These are phyloP conservation scores for Fusarium sp. DNA, from an alignment of 2,329 filamentous ascomycete genomes.

Conservation along the genomic window DNA sequence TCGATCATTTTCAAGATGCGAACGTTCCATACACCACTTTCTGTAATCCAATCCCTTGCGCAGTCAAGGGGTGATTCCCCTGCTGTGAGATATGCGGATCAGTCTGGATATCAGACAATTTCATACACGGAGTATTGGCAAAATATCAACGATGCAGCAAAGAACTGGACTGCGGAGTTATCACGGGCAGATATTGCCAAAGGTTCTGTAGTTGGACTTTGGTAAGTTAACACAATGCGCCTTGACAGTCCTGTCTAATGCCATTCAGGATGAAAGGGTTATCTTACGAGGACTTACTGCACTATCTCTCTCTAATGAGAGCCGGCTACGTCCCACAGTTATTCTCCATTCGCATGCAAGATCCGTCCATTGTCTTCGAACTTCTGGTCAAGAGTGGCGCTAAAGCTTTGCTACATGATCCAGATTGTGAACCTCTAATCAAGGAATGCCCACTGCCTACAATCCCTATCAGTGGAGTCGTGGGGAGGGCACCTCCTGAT, in stretches of 20 bases:
- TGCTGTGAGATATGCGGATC: neutral
- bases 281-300: conserved; percentile 7
- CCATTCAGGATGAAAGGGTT: neutral
- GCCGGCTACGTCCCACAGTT: neutral
- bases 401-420: neutral
- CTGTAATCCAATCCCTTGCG: neutral
- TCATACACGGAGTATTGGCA: neutral
- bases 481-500: accelerated
- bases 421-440: neutral
- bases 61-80: neutral
- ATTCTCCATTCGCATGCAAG: conserved; percentile 1
- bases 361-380: neutral
- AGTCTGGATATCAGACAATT: neutral
- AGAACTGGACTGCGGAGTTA: neutral
- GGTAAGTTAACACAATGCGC: neutral
- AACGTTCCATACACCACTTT: conserved; percentile 2
- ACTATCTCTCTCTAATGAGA: neutral
- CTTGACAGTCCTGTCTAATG: neutral
- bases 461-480: accelerated
- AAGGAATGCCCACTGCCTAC: neutral
- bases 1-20: neutral
- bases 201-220: conserved; percentile 6
- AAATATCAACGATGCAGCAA: neutral
- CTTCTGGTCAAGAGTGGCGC: neutral
- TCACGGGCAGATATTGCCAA: neutral